Evolutionary conservation across 2,329 filamentous ascomycete species (phyloP), one percentile per base, ranked within the genome.

Genomic region (Akanthomyces lecanii): DNA sequence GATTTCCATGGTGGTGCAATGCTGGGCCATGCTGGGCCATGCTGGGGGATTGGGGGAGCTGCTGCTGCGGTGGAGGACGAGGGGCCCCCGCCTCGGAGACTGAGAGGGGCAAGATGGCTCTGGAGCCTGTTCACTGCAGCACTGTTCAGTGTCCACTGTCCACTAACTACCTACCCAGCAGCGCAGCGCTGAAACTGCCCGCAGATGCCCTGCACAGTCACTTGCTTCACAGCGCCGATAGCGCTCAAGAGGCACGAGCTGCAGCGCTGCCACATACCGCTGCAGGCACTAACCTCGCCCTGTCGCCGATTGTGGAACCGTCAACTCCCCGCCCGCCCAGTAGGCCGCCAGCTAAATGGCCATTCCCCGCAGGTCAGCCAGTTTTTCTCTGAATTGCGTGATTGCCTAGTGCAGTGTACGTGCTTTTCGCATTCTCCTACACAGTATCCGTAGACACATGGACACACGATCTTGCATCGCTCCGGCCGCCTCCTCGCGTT

Each of bases 331-430:
- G n/a, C 12, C 53, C 61, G 52, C 61, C 61, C 61, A 63, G 61
- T 63, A 51, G 54, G 18, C 61, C 54, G 30, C 60, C 47, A 63
- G 47, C 16, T 58, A 58, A 57, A 63, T 63, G 53, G 33, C 55
- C 50, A 61, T 67, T 68, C 68, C 69, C 69, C 69, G 67, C 68
- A 68, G 59, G 65, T 52, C 64, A 65, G 63, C 67, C 64, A 69
- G 65, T 66, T 64, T 67, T 67, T 62, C 30, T 62, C 67, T 67
- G 65, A 71, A 74, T 74, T 74, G 72, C 72, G 72, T 74, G 72
- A 74, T 74, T 68, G 69, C 65, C 67, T 73, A 74, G 70, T 68
- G 70, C 64, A 68, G 53, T 62, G 50, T 55, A 60, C 63, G 61
- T 63, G 61, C 61, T 63, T 63, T 30, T 57, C 42, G 16, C 16